phyloP scores from a whole-genome alignment of 495 filamentous ascomycete genomes.

The Talaromyces adpressus region DNA sequence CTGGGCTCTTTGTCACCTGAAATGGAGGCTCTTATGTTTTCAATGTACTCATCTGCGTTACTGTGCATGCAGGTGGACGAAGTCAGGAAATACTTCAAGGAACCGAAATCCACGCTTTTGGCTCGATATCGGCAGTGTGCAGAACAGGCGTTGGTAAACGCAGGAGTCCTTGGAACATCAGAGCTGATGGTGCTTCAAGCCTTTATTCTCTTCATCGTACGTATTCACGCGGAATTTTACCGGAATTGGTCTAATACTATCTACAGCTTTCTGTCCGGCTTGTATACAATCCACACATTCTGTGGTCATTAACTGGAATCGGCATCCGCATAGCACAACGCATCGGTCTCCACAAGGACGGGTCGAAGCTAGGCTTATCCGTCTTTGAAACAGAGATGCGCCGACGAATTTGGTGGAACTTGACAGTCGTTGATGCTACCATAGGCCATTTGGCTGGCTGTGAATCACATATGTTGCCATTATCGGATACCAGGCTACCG shows the following conservation, averaged over 20 bases:
- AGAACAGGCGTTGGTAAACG: conserved; percentile 38
- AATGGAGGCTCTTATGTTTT: conserved; percentile 41
- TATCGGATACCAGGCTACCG: conserved; percentile 30
- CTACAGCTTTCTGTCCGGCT: conserved; percentile 23
- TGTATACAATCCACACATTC: conserved; percentile 29
- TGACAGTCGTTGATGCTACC: conserved; percentile 26
- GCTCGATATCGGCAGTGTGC: conserved; percentile 34
- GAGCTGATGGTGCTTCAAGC: conserved; percentile 39
- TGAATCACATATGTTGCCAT: conserved; percentile 14
- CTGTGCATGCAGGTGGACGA: conserved; percentile 31
- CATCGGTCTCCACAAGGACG: conserved; percentile 41
- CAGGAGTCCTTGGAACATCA: conserved; percentile 37
- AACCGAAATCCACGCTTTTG: conserved; percentile 30
- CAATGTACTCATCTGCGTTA: conserved; percentile 40
- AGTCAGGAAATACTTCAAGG: conserved; percentile 32
- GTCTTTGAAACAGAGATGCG: conserved; percentile 41
- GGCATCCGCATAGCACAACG: conserved; percentile 34
- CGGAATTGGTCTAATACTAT: background rate
- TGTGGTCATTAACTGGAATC: conserved; percentile 38
- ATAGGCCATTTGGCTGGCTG: conserved; percentile 28
- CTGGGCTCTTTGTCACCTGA: conserved; percentile 25
- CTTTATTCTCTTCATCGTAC: conserved; percentile 35
- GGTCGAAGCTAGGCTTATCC: conserved; percentile 24
- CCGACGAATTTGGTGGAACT: conserved; percentile 34
- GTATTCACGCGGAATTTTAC: background rate